Conservation (phyloP, 805 yeast genomes). For the Yarrowia osloensis region DNA sequence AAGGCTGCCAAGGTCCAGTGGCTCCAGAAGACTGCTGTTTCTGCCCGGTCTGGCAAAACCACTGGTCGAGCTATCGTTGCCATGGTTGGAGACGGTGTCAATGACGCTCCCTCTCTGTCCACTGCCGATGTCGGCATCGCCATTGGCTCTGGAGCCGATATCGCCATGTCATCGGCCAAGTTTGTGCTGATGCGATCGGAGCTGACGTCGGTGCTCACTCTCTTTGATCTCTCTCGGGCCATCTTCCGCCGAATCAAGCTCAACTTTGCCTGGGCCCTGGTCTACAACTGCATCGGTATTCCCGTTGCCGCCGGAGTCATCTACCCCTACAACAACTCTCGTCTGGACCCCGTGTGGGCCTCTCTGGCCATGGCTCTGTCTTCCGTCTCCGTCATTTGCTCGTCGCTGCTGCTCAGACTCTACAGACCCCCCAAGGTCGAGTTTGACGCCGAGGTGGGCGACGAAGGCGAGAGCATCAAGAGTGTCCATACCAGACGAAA, state of each 20-base stretch:
- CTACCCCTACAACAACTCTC: constrained; percentile 69
- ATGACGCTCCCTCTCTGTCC: constrained; percentile 79
- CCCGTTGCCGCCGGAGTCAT: constrained; percentile 96
- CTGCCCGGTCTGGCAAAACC: constrained; percentile 32
- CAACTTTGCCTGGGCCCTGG: constrained; percentile 84
- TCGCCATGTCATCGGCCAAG: constrained; percentile 73
- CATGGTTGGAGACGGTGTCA: constrained; percentile 84
- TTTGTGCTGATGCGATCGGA: constrained; percentile 62
- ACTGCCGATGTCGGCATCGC: constrained; percentile 79
- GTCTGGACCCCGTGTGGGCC: constrained; percentile 83
- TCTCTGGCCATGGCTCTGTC: constrained; percentile 92
- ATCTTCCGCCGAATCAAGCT: constrained; percentile 74
- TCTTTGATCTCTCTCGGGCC: constrained; percentile 64
- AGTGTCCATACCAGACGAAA: background rate
- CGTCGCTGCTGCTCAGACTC: constrained; percentile 68
- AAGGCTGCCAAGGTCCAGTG: constrained; percentile 62
- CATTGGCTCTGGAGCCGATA: constrained; percentile 71
- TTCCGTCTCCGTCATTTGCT: constrained; percentile 82
- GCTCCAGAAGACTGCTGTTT: constrained; percentile 48
- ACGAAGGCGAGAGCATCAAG: constrained; percentile 6
- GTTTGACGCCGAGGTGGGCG: background rate
- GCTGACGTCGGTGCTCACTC: constrained; percentile 52
- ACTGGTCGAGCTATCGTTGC: constrained; percentile 52
- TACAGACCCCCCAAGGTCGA: constrained; percentile 42
- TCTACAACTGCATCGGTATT: constrained; percentile 80